Evolutionary conservation across 129 eudicot species (phyloP).

Genomic region (Helichrysum umbraculigerum): DNA sequence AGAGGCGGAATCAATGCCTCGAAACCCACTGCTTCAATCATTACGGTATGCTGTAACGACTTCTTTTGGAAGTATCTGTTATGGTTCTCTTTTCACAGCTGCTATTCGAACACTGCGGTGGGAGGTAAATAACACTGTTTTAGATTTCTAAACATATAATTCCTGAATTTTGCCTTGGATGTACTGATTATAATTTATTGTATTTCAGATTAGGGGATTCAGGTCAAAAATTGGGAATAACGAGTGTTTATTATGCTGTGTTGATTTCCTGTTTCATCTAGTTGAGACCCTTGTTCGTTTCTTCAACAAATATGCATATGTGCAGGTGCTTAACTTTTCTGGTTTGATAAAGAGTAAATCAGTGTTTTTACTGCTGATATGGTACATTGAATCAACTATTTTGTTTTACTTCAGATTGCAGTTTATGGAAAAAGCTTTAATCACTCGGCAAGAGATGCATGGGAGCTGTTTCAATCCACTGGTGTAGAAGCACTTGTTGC

Average conservation of each 20-base stretch:
- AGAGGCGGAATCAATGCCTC: slow-evolving; percentile 81
- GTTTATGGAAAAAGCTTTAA: slow-evolving; percentile 92
- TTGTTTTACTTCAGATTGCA: slow-evolving; percentile 63
- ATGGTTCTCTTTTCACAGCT: slow-evolving; percentile 98
- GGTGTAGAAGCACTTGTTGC: slow-evolving; percentile 98
- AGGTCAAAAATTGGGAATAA: slow-evolving; percentile 92
- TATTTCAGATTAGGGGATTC: slow-evolving; percentile 84
- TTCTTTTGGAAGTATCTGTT: slow-evolving; percentile 97
- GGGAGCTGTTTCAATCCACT: slow-evolving; percentile 99
- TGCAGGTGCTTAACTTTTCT: slow-evolving; percentile 56
- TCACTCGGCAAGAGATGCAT: slow-evolving; percentile 97
- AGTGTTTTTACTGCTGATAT: background rate
- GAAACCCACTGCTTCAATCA: slow-evolving; percentile 64
- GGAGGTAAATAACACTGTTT: slow-evolving; percentile 53
- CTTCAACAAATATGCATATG: slow-evolving; percentile 96
- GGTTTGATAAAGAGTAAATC: background rate
- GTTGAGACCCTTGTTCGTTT: slow-evolving; percentile 97
- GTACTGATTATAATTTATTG: background rate
- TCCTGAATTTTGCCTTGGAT: background rate
- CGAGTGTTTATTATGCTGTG: slow-evolving; percentile 92
- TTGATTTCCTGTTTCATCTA: slow-evolving; percentile 86
- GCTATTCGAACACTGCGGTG: slow-evolving; percentile 92
- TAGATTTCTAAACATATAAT: background rate
- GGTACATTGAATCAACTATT: background rate
- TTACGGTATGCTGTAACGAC: slow-evolving; percentile 83